Evolutionary conservation across 202 grass and related monocot genomes (phyloP).

Genomic region (Panicum hallii): DNA sequence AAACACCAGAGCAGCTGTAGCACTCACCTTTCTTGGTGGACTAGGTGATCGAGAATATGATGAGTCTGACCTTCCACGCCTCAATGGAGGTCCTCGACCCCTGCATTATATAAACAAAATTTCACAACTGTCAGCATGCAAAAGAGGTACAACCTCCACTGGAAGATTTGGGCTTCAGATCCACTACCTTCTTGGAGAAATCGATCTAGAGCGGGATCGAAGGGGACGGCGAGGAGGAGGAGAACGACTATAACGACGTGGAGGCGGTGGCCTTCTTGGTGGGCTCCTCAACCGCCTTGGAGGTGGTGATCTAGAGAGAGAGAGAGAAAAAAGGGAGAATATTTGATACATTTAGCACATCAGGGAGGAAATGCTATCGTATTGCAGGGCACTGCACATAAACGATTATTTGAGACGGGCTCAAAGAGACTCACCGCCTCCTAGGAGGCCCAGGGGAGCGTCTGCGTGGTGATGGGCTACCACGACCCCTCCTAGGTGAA

Average conservation of each 20-base stretch:
- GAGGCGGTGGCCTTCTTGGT: slow-evolving; percentile 87
- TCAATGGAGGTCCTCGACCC: slow-evolving; percentile 78
- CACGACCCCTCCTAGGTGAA: slow-evolving; percentile 82
- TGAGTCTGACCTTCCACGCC: slow-evolving; percentile 89
- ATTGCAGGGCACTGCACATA: slow-evolving; percentile 1
- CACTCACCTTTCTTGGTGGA: slow-evolving; percentile 72
- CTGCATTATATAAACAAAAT: slow-evolving; percentile 48
- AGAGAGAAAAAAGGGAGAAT: not conserved
- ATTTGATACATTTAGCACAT: slow-evolving; percentile 1
- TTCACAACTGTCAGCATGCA: slow-evolving; percentile 14
- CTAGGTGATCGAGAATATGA: slow-evolving; percentile 89
- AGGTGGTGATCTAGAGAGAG: slow-evolving; percentile 72
- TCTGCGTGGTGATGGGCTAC: slow-evolving; percentile 69
- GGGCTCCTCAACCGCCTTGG: slow-evolving; percentile 90
- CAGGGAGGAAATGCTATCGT: not conserved
- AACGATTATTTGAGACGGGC: not conserved
- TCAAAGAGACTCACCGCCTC: slow-evolving; percentile 65
- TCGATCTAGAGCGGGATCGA: slow-evolving; percentile 84
- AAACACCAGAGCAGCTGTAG: slow-evolving; percentile 3
- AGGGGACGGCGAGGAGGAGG: slow-evolving; percentile 76
- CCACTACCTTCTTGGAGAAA: slow-evolving; percentile 91
- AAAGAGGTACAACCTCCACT: not conserved
- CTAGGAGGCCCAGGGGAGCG: slow-evolving; percentile 80
- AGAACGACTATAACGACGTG: slow-evolving; percentile 70
- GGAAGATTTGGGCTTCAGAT: not conserved